Conservation (phyloP, 441 rosid species). For the Sinapis alba region DNA sequence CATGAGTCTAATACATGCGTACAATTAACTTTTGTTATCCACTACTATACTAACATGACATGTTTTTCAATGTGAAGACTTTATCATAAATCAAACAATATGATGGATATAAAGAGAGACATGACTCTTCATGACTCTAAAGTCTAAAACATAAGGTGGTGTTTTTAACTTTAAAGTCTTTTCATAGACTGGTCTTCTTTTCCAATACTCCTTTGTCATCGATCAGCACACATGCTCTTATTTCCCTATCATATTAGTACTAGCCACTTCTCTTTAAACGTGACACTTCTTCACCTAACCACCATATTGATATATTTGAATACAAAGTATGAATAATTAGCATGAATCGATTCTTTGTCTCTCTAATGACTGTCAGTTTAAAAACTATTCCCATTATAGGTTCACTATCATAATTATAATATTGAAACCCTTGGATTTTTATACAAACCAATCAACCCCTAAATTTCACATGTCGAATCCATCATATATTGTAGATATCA, state of each 20-base stretch:
- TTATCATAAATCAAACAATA: background rate
- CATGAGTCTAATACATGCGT: background rate
- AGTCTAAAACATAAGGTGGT: background rate
- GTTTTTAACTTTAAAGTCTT: background rate
- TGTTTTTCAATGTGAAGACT: background rate
- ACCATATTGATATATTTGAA: background rate
- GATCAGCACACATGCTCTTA: slow-evolving; percentile 16
- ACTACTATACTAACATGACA: background rate
- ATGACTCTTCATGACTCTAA: background rate
- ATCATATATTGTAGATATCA: background rate
- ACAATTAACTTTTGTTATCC: background rate
- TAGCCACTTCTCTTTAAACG: background rate
- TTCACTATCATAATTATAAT: slow-evolving; percentile 6
- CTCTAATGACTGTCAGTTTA: background rate
- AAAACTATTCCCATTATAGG: background rate
- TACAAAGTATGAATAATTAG: background rate
- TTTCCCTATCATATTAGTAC: background rate
- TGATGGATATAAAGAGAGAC: background rate
- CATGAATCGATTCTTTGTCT: background rate
- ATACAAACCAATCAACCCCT: slow-evolving; percentile 21
- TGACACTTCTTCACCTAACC: background rate
- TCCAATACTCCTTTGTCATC: slow-evolving; percentile 3
- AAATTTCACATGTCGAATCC: slow-evolving; percentile 37
- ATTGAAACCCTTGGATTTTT: background rate
- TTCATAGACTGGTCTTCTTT: background rate